Base-by-base conservation (phyloP, 2,329 filamentous ascomycete species). In the Talaromyces sp. region DNA sequence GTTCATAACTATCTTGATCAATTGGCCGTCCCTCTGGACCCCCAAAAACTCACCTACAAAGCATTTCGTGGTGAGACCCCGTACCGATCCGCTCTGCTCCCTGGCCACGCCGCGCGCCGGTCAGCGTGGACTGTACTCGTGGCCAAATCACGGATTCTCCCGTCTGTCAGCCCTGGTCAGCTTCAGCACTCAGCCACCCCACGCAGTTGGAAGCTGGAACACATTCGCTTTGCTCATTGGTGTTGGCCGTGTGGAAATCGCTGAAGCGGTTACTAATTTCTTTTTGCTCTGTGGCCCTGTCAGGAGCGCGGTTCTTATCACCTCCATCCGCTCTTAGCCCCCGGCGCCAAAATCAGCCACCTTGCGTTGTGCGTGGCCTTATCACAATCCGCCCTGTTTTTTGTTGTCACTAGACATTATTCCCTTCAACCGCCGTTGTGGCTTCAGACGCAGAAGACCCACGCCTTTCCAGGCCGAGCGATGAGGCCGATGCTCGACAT, bases 381-480 rank as follows among this genome's bases (percentile, higher is more conserved):
- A 52, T 52, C 49, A 5, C 11, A 4, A n/a, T 29, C 49, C 26
- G 8, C 27, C 21, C 26, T 17, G 3, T 19, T 52, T 7, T 19
- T 29, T 52, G 24, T 52, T n/a, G 9, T 38, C 24, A 52, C 2
- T 29, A 17, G 14, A 27, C 49, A 29, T 27, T 29, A 27, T 29
- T 29, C 14, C 3, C 31, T 7, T 21, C 24, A 61, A 56, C 59
- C 59, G 60, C 56, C 56, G 51, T 46, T 59, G 56, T 62, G 60
- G 60, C 60, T 62, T 59, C 56, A 17, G 27, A 27, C 32, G n/a
- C 53, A 50, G 56, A 43, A 54, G 49, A 49, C 35, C 27, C 56
- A 27, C 53, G 56, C 57, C 57, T 49, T 29, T 46, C 43, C 29
- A 50, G 59, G 59, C 55, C 50, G 19, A 52, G 19, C 41, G 46